Conservation (phyloP, 352 stramenopile species). For the Hyaloperonospora brassicae region DNA sequence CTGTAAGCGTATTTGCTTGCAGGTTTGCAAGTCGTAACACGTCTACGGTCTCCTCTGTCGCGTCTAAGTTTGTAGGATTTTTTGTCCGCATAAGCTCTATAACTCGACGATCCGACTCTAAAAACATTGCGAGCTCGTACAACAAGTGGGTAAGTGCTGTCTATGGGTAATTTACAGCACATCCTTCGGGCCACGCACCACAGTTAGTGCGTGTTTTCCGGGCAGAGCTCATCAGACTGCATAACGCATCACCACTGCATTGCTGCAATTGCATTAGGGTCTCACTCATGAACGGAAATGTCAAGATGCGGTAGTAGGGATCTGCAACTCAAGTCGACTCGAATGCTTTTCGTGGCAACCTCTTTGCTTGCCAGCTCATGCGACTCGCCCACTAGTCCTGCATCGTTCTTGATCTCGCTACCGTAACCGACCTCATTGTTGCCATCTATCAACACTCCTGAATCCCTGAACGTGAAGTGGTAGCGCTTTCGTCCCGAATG, state of each 20-base stretch:
- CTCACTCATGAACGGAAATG: no score
- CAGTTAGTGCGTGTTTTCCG: no score
- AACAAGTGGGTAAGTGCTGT: slow-evolving; percentile 13
- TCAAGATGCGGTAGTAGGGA: slow-evolving; percentile 76
- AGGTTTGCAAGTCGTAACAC: slow-evolving; percentile 57
- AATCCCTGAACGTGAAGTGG: neutral
- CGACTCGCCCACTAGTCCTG: slow-evolving; percentile 75
- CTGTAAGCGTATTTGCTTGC: slow-evolving; percentile 49
- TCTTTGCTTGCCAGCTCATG: slow-evolving; percentile 48
- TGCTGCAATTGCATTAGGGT: no score
- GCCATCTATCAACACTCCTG: no score
- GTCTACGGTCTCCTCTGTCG: slow-evolving; percentile 39
- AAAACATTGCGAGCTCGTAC: slow-evolving; percentile 7
- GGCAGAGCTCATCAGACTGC: slow-evolving; percentile 61
- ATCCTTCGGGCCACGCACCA: slow-evolving; percentile 76
- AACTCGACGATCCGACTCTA: no score
- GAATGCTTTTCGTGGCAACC: slow-evolving; percentile 80
- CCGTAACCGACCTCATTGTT: slow-evolving; percentile 15
- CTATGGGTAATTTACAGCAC: slow-evolving; percentile 56
- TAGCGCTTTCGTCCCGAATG: no score
- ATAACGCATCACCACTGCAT: no score
- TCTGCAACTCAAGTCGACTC: slow-evolving; percentile 54
- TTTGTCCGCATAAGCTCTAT: no score
- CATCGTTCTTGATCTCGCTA: slow-evolving; percentile 66
- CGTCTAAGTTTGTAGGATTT: slow-evolving; percentile 3